Conservation (phyloP, 345 rosid species). For the Xanthoceras sorbifolium region DNA sequence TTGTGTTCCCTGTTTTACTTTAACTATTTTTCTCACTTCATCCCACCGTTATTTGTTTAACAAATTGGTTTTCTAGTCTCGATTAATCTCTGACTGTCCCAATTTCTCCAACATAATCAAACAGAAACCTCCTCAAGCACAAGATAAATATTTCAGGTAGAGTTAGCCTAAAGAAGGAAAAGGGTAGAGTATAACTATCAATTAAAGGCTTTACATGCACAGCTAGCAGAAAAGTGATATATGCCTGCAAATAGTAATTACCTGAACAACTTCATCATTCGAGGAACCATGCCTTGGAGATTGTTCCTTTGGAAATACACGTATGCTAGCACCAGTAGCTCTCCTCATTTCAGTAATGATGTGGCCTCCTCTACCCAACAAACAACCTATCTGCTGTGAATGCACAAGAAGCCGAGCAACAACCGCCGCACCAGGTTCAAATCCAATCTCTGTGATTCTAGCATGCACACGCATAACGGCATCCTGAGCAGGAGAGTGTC, state of each 20-base stretch:
- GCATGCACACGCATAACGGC: conserved; percentile 72
- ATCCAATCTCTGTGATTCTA: conserved; percentile 73
- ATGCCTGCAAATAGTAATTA: conserved; percentile 23
- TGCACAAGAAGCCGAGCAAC: conserved; percentile 74
- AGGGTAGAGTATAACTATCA: neutral
- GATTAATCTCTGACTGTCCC: neutral
- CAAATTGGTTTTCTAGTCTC: neutral
- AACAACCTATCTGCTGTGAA: conserved; percentile 59
- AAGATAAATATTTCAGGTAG: neutral
- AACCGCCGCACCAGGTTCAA: conserved; percentile 65
- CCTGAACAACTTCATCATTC: conserved; percentile 81
- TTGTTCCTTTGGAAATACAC: conserved; percentile 64
- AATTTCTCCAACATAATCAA: conserved; percentile 1
- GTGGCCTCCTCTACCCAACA: conserved; percentile 76
- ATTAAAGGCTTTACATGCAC: neutral
- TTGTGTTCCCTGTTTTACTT: neutral
- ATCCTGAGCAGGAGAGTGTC: conserved; percentile 74
- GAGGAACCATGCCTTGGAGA: conserved; percentile 50
- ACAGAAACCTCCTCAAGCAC: neutral
- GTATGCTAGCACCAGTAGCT: conserved; percentile 70
- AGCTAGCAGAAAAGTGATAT: conserved; percentile 4
- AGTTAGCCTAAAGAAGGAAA: neutral
- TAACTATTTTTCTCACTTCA: neutral
- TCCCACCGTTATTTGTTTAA: neutral
- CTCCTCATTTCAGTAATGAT: conserved; percentile 71